Evolutionary conservation across 148 eudicot genomes (phyloP).

Genomic region (Pouteria glomerata): DNA sequence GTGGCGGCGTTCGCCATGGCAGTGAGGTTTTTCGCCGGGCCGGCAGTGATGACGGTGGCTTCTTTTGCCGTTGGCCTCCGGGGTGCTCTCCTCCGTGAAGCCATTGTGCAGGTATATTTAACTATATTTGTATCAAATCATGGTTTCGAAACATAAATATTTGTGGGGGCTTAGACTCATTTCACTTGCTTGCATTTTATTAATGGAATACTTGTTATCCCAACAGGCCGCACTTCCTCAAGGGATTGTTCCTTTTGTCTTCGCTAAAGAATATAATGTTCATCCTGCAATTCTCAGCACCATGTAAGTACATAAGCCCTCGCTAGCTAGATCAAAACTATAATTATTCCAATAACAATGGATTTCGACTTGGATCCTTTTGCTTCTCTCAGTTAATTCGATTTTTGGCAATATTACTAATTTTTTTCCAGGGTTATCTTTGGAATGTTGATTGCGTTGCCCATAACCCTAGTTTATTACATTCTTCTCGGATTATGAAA

Average conservation of each 20-base stretch:
- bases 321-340: not conserved
- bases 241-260: constrained; percentile 94
- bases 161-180: not conserved
- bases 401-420: not conserved
- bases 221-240: constrained; percentile 89
- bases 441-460: constrained; percentile 93
- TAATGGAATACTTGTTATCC: not conserved
- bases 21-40: constrained; percentile 73
- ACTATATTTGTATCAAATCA: not conserved
- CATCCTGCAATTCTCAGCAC: constrained; percentile 88
- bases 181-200: not conserved
- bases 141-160: too few species aligned
- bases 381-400: not conserved
- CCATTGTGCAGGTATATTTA: constrained; percentile 73
- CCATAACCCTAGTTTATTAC: constrained; percentile 82
- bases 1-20: constrained; percentile 80
- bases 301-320: constrained; percentile 44
- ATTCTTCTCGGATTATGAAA: constrained; percentile 66
- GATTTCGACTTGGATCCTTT: not conserved
- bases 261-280: constrained; percentile 88
- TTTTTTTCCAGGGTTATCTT: constrained; percentile 72
- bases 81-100: constrained; percentile 70
- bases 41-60: constrained; percentile 83
- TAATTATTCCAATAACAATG: not conserved
- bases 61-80: constrained; percentile 72